These are phyloP conservation scores for Pythium phragmitis DNA, from an alignment of 352 stramenopile species.

Conservation along the genomic window DNA sequence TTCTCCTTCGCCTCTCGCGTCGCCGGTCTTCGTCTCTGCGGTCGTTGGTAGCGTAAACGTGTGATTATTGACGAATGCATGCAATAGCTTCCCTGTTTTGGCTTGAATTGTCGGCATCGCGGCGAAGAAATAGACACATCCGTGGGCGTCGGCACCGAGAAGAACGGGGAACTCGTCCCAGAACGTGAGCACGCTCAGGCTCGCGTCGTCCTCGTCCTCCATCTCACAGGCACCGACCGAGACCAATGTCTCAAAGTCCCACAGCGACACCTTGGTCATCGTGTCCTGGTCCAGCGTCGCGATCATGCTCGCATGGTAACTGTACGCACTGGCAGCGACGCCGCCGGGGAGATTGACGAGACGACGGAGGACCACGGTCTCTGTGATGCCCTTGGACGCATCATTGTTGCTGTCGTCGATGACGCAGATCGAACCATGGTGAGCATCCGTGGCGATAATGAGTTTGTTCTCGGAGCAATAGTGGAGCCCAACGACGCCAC, in stretches of 20 bases:
- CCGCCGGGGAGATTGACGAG: conserved; percentile 58
- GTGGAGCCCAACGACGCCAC: conserved; percentile 55
- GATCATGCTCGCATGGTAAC: conserved; percentile 64
- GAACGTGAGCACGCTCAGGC: conserved; percentile 56
- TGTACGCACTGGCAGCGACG: conserved; percentile 57
- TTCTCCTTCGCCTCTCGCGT: not conserved
- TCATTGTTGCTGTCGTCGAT: conserved; percentile 71
- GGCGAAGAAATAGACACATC: conserved; percentile 59
- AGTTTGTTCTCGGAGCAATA: conserved; percentile 81
- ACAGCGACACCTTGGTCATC: conserved; percentile 47
- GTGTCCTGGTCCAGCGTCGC: conserved; percentile 49
- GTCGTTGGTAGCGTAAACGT: not conserved
- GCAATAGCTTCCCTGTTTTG: conserved; percentile 47
- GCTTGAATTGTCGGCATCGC: conserved; percentile 41
- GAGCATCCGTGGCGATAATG: conserved; percentile 46
- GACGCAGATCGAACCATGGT: conserved; percentile 50
- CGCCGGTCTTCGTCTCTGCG: not conserved
- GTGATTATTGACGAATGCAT: conserved; percentile 59
- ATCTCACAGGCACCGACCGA: conserved; percentile 38
- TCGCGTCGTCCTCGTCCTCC: conserved; percentile 25
- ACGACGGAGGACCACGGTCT: conserved; percentile 50
- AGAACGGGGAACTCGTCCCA: conserved; percentile 73
- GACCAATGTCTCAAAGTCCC: conserved; percentile 76
- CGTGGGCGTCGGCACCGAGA: conserved; percentile 44
- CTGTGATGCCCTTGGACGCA: conserved; percentile 37